These are phyloP conservation scores for Oidium heveae DNA, from an alignment of 2,329 filamentous ascomycete genomes.

Conservation along the genomic window DNA sequence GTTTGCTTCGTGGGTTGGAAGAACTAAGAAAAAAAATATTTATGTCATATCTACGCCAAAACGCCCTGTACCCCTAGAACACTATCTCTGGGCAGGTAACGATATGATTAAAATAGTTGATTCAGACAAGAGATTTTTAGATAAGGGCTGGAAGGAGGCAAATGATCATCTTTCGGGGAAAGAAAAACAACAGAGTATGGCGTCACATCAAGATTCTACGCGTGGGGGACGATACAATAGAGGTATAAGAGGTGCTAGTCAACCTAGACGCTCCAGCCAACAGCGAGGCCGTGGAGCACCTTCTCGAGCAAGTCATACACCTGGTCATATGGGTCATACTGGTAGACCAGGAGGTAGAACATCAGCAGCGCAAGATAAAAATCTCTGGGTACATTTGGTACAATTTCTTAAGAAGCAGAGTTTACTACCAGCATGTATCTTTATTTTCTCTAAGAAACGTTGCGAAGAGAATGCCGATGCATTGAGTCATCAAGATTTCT, in stretches of 20 bases:
- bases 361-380: slow-evolving; percentile 81
- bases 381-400: slow-evolving; percentile 87
- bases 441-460: slow-evolving; percentile 94
- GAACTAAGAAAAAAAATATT: slow-evolving; percentile 96
- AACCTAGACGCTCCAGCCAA: slow-evolving; percentile 21
- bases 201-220: slow-evolving; percentile 26
- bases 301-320: slow-evolving; percentile 25
- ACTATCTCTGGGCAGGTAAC: slow-evolving; percentile 90
- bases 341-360: slow-evolving; percentile 69
- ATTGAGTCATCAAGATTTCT: slow-evolving; percentile 84
- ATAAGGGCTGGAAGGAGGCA: slow-evolving; percentile 85
- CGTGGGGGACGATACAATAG: slow-evolving; percentile 25
- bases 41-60: slow-evolving; percentile 97
- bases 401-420: slow-evolving; percentile 72
- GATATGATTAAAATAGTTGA: slow-evolving; percentile 87
- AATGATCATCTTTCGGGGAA: slow-evolving; percentile 59
- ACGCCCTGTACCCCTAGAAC: slow-evolving; percentile 77
- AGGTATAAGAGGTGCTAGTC: slow-evolving; percentile 19
- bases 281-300: slow-evolving; percentile 27
- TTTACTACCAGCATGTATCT: slow-evolving; percentile 80
- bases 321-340: slow-evolving; percentile 72
- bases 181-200: slow-evolving; percentile 40
- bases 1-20: slow-evolving; percentile 93
- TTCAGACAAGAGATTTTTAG: slow-evolving; percentile 71
- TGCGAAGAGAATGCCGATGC: slow-evolving; percentile 96